Evolutionary conservation across 257 asterid genomes (phyloP).

Genomic region (Solanum commersonii): DNA sequence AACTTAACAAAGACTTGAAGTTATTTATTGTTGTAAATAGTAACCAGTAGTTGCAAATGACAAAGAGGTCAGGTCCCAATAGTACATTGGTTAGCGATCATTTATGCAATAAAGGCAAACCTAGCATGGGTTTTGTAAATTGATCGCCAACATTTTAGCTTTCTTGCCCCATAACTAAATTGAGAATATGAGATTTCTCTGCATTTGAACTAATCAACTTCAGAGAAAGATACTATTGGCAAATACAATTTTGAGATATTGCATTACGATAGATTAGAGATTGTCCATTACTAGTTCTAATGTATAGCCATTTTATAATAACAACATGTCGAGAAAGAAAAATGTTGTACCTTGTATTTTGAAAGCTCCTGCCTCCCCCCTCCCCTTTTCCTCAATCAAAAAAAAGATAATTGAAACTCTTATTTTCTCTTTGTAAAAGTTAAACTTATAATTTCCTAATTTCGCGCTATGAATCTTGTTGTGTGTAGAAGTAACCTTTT

Average conservation of each 20-base stretch:
- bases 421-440: neutral
- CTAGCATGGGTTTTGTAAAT: neutral
- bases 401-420: neutral
- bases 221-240: neutral
- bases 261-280: neutral
- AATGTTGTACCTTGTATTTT: neutral
- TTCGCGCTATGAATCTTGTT: neutral
- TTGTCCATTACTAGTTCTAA: neutral
- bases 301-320: neutral
- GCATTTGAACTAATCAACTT: neutral
- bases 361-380: neutral
- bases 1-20: neutral
- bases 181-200: neutral
- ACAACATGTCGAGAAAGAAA: neutral
- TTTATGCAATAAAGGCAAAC: neutral
- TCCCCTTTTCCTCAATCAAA: neutral
- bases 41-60: neutral
- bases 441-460: neutral
- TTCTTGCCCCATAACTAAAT: neutral
- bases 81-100: neutral
- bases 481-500: neutral
- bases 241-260: neutral
- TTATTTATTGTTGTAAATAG: neutral
- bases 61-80: neutral
- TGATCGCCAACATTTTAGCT: neutral